Conservation (phyloP, 306 rosid genomes). For the Lathyrus aphaca region DNA sequence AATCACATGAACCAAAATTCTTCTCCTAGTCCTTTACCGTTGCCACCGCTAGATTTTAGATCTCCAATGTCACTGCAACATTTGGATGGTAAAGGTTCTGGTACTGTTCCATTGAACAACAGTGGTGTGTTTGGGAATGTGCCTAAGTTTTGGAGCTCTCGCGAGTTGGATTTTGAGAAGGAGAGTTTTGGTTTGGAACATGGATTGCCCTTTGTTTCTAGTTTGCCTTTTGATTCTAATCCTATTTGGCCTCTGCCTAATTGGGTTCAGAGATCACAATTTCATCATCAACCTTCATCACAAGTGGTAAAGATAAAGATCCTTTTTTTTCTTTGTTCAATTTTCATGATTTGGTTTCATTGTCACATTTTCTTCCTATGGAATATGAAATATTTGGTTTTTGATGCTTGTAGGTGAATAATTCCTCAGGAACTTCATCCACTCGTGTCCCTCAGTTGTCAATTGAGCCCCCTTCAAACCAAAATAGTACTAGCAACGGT, state of each 20-base stretch:
- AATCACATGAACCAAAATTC: conserved; percentile 41
- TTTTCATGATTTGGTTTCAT: conserved; percentile 18
- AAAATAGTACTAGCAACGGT: conserved; percentile 55
- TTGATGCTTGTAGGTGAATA: conserved; percentile 60
- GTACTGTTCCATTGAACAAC: conserved; percentile 43
- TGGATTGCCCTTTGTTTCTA: conserved; percentile 51
- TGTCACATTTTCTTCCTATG: neutral
- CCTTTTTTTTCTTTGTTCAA: neutral
- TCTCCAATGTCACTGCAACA: conserved; percentile 43
- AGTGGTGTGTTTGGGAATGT: conserved; percentile 47
- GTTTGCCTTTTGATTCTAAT: conserved; percentile 51
- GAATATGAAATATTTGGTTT: conserved; percentile 32
- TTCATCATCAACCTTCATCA: conserved; percentile 50
- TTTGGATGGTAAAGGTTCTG: conserved; percentile 39
- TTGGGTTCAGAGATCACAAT: conserved; percentile 49
- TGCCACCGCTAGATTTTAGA: conserved; percentile 41
- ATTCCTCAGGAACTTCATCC: conserved; percentile 52
- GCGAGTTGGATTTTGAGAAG: conserved; percentile 48
- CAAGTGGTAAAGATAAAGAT: conserved; percentile 50
- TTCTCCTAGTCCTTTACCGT: conserved; percentile 46
- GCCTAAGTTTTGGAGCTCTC: conserved; percentile 49
- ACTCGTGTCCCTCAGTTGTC: conserved; percentile 49
- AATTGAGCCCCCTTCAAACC: conserved; percentile 99
- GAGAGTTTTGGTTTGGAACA: conserved; percentile 46
- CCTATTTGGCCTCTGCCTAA: conserved; percentile 47